These are phyloP conservation scores for Sisymbrium altissimum DNA, from an alignment of 345 rosid genomes.

Conservation along the genomic window DNA sequence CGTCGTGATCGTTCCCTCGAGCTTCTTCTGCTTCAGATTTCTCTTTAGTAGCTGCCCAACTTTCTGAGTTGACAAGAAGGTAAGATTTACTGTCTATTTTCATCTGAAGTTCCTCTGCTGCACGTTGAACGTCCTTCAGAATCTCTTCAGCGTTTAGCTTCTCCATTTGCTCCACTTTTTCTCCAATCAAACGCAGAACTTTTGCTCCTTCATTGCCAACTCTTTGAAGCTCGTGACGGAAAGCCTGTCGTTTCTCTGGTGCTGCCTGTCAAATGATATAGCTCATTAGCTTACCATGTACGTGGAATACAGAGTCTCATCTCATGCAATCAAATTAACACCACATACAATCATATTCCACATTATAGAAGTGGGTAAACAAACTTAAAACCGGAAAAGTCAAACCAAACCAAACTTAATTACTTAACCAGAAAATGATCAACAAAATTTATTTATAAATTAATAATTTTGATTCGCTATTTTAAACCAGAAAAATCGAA, in stretches of 20 bases:
- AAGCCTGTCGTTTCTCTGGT: slow-evolving; percentile 61
- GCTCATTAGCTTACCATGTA: not conserved
- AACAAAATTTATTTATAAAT: not conserved
- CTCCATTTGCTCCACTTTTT: slow-evolving; percentile 45
- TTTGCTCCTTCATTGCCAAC: slow-evolving; percentile 50
- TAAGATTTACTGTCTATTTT: slow-evolving; percentile 63
- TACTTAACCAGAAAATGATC: not conserved
- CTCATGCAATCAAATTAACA: not conserved
- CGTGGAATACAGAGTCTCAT: not conserved
- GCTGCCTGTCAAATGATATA: slow-evolving; percentile 51
- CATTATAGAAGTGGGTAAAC: not conserved
- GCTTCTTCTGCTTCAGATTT: slow-evolving; percentile 38
- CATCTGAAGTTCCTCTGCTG: slow-evolving; percentile 70
- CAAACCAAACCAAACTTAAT: not conserved
- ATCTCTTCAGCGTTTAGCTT: slow-evolving; percentile 46
- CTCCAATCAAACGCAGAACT: slow-evolving; percentile 41
- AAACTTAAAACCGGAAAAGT: not conserved
- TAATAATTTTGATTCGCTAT: not conserved
- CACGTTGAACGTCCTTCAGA: slow-evolving; percentile 51
- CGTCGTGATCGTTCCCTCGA: slow-evolving; percentile 21
- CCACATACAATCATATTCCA: not conserved
- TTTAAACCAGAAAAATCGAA: too few relatives aligned
- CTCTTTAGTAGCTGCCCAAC: slow-evolving; percentile 42
- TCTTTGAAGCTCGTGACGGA: slow-evolving; percentile 43
- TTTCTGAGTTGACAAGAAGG: slow-evolving; percentile 64